phyloP scores from a whole-genome alignment of 1,284 basidiomycete genomes.

The Cutaneotrichosporon spelunceum region DNA sequence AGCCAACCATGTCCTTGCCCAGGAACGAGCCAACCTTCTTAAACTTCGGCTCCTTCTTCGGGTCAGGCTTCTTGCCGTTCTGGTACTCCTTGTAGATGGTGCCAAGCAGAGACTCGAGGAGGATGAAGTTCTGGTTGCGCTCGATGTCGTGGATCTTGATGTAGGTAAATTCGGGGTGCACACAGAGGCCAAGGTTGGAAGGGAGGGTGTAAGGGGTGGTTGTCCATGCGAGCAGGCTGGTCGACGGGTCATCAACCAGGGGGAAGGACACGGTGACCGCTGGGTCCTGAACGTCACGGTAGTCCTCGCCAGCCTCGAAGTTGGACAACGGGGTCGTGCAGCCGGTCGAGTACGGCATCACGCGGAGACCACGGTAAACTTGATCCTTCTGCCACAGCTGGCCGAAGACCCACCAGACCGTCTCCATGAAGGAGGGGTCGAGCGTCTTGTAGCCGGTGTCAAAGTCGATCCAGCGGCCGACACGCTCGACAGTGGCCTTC shows the following conservation, averaged over 20 bases:
- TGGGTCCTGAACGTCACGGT: slow-evolving; percentile 92
- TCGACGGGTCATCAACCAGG: slow-evolving; percentile 84
- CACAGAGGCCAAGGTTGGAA: slow-evolving; percentile 91
- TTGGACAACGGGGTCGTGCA: slow-evolving; percentile 96
- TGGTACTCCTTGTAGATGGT: slow-evolving; percentile 91
- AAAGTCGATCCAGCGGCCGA: slow-evolving; percentile 99
- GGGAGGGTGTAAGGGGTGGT: slow-evolving; percentile 99
- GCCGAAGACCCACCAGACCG: slow-evolving; percentile 99
- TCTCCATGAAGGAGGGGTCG: slow-evolving; percentile 93
- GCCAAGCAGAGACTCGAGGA: slow-evolving; percentile 81
- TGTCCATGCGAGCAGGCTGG: slow-evolving; percentile 94
- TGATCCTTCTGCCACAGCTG: slow-evolving; percentile 88
- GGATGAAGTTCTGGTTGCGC: slow-evolving; percentile 83
- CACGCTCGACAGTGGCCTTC: slow-evolving; percentile 90
- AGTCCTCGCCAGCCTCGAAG: slow-evolving; percentile 93
- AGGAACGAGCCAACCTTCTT: slow-evolving; percentile 84
- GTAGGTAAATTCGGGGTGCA: slow-evolving; percentile 93
- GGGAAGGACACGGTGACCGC: slow-evolving; percentile 93
- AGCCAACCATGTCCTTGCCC: slow-evolving; percentile 90
- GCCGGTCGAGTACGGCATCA: slow-evolving; percentile 98
- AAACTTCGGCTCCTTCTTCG: slow-evolving; percentile 85
- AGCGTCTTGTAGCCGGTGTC: slow-evolving; percentile 99
- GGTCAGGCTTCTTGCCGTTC: slow-evolving; percentile 50
- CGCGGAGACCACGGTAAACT: slow-evolving; percentile 88
- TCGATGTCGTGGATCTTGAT: slow-evolving; percentile 95